Conservation (phyloP, 2,329 filamentous ascomycete species). For the Diaporthe sp. region DNA sequence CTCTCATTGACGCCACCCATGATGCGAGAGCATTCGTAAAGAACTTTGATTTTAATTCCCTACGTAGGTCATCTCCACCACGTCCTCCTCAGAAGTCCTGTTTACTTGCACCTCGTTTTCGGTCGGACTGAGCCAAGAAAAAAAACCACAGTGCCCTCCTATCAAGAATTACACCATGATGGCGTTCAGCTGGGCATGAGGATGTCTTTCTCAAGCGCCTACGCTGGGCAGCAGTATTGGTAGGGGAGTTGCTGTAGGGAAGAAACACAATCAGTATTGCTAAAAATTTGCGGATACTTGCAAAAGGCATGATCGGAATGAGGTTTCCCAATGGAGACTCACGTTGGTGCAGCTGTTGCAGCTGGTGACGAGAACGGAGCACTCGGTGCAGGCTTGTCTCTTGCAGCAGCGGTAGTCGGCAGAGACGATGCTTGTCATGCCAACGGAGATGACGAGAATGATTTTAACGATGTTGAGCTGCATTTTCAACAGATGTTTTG, state of each 20-base stretch:
- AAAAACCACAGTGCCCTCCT: no score
- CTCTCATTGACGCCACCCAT: background rate
- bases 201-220: background rate
- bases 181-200: background rate
- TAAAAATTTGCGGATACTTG: background rate
- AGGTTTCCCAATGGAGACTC: background rate
- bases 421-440: background rate
- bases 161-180: background rate
- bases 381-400: background rate
- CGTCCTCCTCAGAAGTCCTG: background rate
- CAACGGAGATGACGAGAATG: background rate
- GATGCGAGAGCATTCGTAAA: background rate
- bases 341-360: background rate
- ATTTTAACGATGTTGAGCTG: background rate
- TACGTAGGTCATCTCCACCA: background rate
- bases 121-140: background rate
- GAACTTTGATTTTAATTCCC: background rate
- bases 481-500: background rate
- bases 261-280: background rate
- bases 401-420: background rate
- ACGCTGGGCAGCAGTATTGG: background rate
- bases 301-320: background rate
- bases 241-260: background rate
- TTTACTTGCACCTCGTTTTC: background rate
- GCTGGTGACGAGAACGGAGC: background rate